Base-by-base conservation (phyloP, 1,284 basidiomycete genomes). In the Puccinia polysora region DNA sequence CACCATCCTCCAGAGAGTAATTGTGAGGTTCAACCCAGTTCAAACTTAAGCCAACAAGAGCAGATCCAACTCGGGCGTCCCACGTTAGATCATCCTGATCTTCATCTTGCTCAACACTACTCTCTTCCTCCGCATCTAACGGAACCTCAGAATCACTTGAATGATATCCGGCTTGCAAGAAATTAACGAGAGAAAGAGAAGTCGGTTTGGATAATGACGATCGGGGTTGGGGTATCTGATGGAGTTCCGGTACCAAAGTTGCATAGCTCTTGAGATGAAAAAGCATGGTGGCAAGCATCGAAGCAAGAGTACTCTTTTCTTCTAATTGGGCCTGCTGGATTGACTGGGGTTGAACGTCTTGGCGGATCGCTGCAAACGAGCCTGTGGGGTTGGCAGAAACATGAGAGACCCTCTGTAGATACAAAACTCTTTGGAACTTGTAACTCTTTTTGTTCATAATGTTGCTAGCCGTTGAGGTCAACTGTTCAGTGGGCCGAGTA, bases 341-440 rank as follows among this genome's bases (percentile, higher is more conserved):
- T 14, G 55, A 25, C 36, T 28, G 55, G 25, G 56, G 56, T 30
- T 30, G 25, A 15, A 56, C 88, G 74, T 96, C 91, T 2, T 88
- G 84, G 28, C 89, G 85, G 56, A 98, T 82, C 0, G 91, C 94
- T 1, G 88, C 92, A 79, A 91, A 94, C 0, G 90, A 89, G 3
- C 95, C 95, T 0, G 89, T 88, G 73, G 87, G 89, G 77, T 92
- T 97, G 2, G 89, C 88, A 59, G 87, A 88, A 3, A 98, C 96
- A 49, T 85, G 84, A 62, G 89, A 86, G 23, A 90, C 86, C 14
- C 95, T 87, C 77, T 97, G 93, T 0, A 97, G 81, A 75, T 87
- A 87, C 0, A 89, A 88, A 0, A 97, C 82, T 15, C 88, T 86
- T 64, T 87, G 85, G 79, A 95, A 97, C 81, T 90, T 91, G 81